Base-by-base conservation (phyloP, 1,139 yeast species). In the Scheffersomyces lignicola region DNA sequence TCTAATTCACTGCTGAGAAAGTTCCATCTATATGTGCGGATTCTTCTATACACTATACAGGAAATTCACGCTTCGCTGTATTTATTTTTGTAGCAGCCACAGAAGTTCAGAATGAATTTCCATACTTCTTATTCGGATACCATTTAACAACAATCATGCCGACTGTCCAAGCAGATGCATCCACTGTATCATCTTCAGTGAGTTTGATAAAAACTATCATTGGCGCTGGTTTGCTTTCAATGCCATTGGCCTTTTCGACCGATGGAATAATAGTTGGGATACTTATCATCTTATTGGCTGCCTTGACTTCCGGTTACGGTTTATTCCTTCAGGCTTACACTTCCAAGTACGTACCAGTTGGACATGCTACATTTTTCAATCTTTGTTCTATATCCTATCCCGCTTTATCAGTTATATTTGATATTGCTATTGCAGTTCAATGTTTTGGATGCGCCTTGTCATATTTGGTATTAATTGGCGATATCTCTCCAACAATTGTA, bases 151-250 rank as follows among this genome's bases (percentile, higher is more conserved):
- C 29, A 13, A 23, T n/a, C 16, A 47, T 42, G 46, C 43, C 49
- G 3, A 21, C 43, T n/a, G 14, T 41, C 9, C 41, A 43, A 12
- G 15, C 27, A 12, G 60, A 58, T 10, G 65, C 66, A 9, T 55
- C 66, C n/a, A 47, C 56, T 14, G 47, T 63, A 5, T 79, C 84
- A 2, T 78, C 85, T 1, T 57, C 73, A 18, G 60, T 83, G 29
- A 81, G 81, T 48, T 64, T 85, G 37, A 68, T 80, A 38, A 84
- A 84, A 55, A 84, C 92, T 6, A 82, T 84, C 38, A 72, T 83
- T 12, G 96, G 97, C 3, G 96, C 98, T 0, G 98, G 98, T 0
- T 75, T 92, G 47, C 74, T 92, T 38, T 96, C 97, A 11, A 83
- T 94, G 69, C 97, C 98, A 1, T 83, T 76, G 51, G 95, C 97